Conservation (phyloP, 1,139 yeast genomes). For the Debaryomycetaceae sp. region DNA sequence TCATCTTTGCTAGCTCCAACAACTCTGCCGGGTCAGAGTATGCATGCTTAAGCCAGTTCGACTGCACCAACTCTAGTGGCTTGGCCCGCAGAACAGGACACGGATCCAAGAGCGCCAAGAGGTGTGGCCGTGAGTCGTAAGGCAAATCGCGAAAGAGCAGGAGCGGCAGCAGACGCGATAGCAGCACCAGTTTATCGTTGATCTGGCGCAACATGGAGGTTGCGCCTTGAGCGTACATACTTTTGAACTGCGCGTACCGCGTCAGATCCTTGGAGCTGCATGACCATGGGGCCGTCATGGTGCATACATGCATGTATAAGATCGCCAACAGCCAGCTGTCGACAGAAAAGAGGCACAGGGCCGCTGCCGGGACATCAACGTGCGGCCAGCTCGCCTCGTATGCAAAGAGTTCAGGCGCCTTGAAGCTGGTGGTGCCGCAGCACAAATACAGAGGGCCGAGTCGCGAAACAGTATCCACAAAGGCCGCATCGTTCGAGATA, state of each 20-base stretch:
- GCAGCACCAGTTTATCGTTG: slow-evolving; percentile 7
- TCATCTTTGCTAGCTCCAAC: slow-evolving; percentile 7
- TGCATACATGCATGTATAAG: slow-evolving; percentile 32
- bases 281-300: slow-evolving; percentile 41
- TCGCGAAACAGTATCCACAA: slow-evolving; percentile 4
- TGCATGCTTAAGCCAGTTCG: slow-evolving; percentile 32
- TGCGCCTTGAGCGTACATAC: slow-evolving; percentile 5
- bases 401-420: slow-evolving; percentile 41
- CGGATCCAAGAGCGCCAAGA: slow-evolving; percentile 28
- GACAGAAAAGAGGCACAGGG: slow-evolving; percentile 5
- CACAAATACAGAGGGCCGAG: slow-evolving; percentile 18
- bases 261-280: slow-evolving; percentile 15
- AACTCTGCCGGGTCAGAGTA: slow-evolving; percentile 34
- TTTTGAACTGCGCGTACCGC: slow-evolving; percentile 4
- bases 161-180: slow-evolving; percentile 21
- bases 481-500: slow-evolving; percentile 12
- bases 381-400: slow-evolving; percentile 11
- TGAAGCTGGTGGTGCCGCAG: slow-evolving; percentile 44
- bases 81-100: slow-evolving; percentile 12
- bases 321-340: slow-evolving; percentile 48
- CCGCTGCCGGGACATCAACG: slow-evolving; percentile 1
- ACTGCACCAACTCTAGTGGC: slow-evolving; percentile 16
- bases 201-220: slow-evolving; percentile 4
- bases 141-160: slow-evolving; percentile 25
- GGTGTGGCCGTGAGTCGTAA: slow-evolving; percentile 25